Base-by-base conservation (phyloP, 768 basidiomycete species). In the Lentinula lateritia region DNA sequence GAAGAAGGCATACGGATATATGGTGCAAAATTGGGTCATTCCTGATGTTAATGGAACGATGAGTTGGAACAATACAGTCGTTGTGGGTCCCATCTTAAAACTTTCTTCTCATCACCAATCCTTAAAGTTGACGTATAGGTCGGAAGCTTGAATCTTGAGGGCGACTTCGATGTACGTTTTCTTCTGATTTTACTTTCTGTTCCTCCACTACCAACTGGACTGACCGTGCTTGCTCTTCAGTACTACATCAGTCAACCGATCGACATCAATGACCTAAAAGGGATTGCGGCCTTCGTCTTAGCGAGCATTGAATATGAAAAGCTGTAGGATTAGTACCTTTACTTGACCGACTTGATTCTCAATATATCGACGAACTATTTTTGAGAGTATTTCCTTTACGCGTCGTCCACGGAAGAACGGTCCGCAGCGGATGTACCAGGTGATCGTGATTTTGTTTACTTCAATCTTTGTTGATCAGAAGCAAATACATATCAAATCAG, bases 241-340 rank as follows among this genome's bases (percentile, higher is more conserved):
- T 80, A 80, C 65, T 80, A 80, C 61, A 70, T 79, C 58, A 75
- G 75, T 61, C 71, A 76, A 57, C 65, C 74, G 3, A 70, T 67
- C 8, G 70, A 75, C 52, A 41, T 79, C 43, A 78, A 81, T 62
- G 80, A 81, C 63, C 70, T 82, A 48, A 82, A 80, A 64, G 80
- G 80, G 15, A 48, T 79, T 39, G 76, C 78, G 0, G 75, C 78
- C 0, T 80, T 82, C 62, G 61, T 81, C 13, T 66, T 81, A n/a
- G 80, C 79, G 0, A 81, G 80, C 64, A 58, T 80, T 48, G 79
- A 82, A 65, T 73, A 72, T 38, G 78, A 80, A 50, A 68, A 61
- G 58, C 61, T 75, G 28, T 64, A 60, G 58, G 61, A n/a, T 18
- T 23, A 23, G 23, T 23, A 23, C 23, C 23, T 23, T 28, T 28